These are phyloP conservation scores for Taphrina communis DNA, from an alignment of 1,139 yeast species.

Conservation along the genomic window DNA sequence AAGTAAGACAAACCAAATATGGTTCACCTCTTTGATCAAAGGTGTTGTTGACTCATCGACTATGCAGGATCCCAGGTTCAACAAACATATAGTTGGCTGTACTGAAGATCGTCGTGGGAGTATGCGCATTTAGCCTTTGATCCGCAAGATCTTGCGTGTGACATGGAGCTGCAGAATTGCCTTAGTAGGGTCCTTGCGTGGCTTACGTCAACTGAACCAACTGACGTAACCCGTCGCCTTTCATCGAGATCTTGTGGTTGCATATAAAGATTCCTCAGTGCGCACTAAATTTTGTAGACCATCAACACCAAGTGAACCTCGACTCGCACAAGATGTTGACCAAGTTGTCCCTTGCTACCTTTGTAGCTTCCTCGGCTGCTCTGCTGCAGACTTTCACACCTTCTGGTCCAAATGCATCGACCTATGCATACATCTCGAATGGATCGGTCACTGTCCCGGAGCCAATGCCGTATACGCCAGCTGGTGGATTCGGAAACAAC, in stretches of 20 bases:
- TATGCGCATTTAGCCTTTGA: background rate
- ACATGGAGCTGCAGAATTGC: background rate
- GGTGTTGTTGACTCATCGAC: too few relatives aligned
- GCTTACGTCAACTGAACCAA: conserved; percentile 17
- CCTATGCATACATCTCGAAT: conserved; percentile 42
- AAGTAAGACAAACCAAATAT: background rate
- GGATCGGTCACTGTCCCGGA: conserved; percentile 39
- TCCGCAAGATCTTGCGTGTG: background rate
- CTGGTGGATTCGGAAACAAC: conserved; percentile 43
- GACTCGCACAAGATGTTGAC: conserved; percentile 5
- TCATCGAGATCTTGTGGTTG: conserved; percentile 11
- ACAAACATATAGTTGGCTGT: too few relatives aligned
- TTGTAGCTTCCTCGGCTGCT: conserved; percentile 25
- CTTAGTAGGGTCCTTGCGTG: background rate
- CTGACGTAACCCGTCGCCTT: conserved; percentile 11
- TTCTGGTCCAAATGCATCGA: conserved; percentile 37
- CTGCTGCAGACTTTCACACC: conserved; percentile 37
- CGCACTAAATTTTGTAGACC: background rate
- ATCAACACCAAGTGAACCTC: background rate
- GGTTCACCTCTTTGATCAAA: background rate
- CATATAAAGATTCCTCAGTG: background rate
- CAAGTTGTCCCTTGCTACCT: conserved; percentile 11
- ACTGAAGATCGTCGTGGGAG: too few relatives aligned
- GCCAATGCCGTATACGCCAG: conserved; percentile 43
- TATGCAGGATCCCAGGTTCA: too few relatives aligned